Base-by-base conservation (phyloP, 768 basidiomycete species). In the Aureoboletus auriporus region DNA sequence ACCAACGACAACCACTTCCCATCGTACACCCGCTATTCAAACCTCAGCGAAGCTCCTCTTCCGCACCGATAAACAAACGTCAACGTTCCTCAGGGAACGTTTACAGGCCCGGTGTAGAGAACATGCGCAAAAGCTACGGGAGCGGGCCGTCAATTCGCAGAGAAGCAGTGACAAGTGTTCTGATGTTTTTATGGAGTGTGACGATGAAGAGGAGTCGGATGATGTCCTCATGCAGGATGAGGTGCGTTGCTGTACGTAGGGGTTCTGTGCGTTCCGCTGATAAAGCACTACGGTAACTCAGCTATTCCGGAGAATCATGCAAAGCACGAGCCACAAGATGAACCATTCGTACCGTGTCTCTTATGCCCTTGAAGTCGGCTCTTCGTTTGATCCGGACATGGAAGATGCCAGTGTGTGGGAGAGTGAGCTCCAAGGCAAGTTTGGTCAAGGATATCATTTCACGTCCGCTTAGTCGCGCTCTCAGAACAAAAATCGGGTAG, bases 341-440 rank as follows among this genome's bases (percentile, higher is more conserved):
- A 69, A 61, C 3, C 77, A 86, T 58, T 63, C 72, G 2, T 86
- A 83, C 55, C 75, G 77, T 8, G 60, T 85, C 3, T 87, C 84
- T 2, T 89, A 84, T 51, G 74, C 78, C 26, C 60, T 69, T 14
- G 84, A 87, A 49, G 85, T 89, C 4, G 86, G 86, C 6, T 86
- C 84, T 13, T 88, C 86, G 1, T 79, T 86, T 49, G 86, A 89
- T 60, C 86, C 86, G 5, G 79, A 80, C 60, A 66, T 86, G 58
- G 84, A 89, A 30, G 84, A 87, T 48, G 62, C 77, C 5, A 67
- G 56, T 17, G 58, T 63, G n/a, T 87, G 84, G 85, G 85, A 86
- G 61, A 56, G 65, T 27, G 79, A 79, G 39, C 58, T 86, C 5
- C 59, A 57, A 55, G 74, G 83, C 74, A 48, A 48, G 66, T 51